A percentile compares a stretch with the other conserved stretches of the same genome.
These are phyloP conservation scores for Candida krabiensis DNA, from an alignment of 805 yeast species.

Conservation along the genomic window DNA sequence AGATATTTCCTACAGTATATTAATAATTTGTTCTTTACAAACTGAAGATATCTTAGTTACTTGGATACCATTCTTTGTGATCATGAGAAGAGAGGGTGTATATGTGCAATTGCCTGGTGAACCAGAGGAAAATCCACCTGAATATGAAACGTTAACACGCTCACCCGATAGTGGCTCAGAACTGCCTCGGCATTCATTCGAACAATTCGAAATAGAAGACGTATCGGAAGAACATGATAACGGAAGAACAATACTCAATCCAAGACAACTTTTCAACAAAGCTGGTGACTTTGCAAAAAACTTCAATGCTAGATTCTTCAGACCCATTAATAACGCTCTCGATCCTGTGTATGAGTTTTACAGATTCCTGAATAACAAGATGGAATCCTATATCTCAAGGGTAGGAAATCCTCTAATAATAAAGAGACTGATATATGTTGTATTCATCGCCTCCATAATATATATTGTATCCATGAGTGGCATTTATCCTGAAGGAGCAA, in stretches of 20 bases:
- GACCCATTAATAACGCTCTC: slow-evolving; percentile 44
- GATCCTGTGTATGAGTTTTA: slow-evolving; percentile 55
- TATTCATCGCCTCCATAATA: slow-evolving; percentile 57
- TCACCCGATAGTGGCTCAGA: slow-evolving; percentile 1
- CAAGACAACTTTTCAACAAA: slow-evolving; percentile 30
- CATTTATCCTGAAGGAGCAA: slow-evolving; percentile 42
- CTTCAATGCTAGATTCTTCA: slow-evolving; percentile 38
- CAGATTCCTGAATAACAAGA: slow-evolving; percentile 38
- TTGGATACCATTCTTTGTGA: no score
- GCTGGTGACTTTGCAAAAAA: slow-evolving; percentile 42
- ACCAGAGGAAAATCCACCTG: slow-evolving; percentile 25
- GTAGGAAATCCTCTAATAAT: slow-evolving; percentile 87
- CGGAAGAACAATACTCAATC: slow-evolving; percentile 9
- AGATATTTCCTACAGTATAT: no score
- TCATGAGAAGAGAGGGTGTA: slow-evolving; percentile 12
- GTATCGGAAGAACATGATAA: slow-evolving; percentile 1
- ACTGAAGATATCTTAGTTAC: no score
- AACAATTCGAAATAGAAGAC: slow-evolving; percentile 50
- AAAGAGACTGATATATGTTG: slow-evolving; percentile 71
- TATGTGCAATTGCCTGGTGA: slow-evolving; percentile 10
- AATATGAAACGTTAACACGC: slow-evolving; percentile 15
- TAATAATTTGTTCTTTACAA: no score
- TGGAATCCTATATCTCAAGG: slow-evolving; percentile 59
- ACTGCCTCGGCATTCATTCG: slow-evolving; percentile 19
- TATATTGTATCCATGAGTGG: slow-evolving; percentile 61